A percentile compares a stretch with the other conserved stretches of the same genome.
Evolutionary conservation across 257 asterid genomes (phyloP).

Genomic region (Solanum rostratum): DNA sequence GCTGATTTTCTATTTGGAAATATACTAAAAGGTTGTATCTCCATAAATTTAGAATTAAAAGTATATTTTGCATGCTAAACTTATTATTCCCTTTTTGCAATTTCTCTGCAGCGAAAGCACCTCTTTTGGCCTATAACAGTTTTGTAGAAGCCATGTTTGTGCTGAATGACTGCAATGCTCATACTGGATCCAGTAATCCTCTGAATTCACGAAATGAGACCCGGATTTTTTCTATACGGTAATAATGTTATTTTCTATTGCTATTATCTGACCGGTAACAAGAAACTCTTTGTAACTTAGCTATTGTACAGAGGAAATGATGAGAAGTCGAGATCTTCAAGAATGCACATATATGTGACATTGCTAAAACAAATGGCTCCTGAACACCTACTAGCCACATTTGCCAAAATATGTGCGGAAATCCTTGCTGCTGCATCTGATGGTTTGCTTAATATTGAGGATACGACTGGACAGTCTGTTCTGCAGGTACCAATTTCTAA

Average conservation of each 20-base stretch:
- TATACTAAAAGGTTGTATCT: conserved; percentile 65
- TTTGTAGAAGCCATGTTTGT: conserved; percentile 83
- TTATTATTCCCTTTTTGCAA: background rate
- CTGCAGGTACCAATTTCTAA: conserved; percentile 43
- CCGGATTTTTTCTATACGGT: conserved; percentile 65
- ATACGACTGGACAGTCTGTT: conserved; percentile 66
- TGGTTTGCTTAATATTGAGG: conserved; percentile 68
- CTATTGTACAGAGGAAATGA: conserved; percentile 60
- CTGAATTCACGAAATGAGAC: conserved; percentile 49
- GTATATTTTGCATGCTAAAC: background rate
- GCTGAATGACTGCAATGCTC: conserved; percentile 85
- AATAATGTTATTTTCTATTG: conserved; percentile 4
- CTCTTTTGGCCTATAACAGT: conserved; percentile 94
- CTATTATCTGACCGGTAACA: background rate
- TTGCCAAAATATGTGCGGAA: conserved; percentile 93
- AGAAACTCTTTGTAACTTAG: background rate
- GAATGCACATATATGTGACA: conserved; percentile 76
- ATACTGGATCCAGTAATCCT: conserved; percentile 71
- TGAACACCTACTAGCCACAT: conserved; percentile 87
- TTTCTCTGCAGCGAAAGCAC: conserved; percentile 73
- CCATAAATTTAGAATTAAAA: background rate
- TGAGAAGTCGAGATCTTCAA: conserved; percentile 63
- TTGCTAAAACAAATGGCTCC: conserved; percentile 95
- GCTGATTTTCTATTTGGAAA: conserved; percentile 90
- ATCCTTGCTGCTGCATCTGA: conserved; percentile 93